A percentile compares a stretch with the other conserved stretches of the same genome.
Conservation (phyloP, 2,329 filamentous ascomycete genomes). For the Aspergillus brasiliensis region DNA sequence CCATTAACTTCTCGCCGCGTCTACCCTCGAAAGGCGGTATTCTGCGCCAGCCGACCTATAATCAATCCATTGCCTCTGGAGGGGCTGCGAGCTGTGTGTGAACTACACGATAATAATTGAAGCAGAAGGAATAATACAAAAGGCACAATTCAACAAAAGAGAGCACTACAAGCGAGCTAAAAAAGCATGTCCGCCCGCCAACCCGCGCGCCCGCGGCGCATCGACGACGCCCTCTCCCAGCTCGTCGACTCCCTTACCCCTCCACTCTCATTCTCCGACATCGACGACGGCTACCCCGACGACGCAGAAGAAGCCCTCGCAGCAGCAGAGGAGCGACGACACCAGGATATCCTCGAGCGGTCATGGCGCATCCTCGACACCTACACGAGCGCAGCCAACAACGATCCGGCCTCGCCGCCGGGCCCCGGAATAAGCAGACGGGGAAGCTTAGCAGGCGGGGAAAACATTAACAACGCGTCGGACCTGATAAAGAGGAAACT, state of each 20-base stretch:
- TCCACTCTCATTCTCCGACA: constrained; percentile 33
- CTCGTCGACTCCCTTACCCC: constrained; percentile 46
- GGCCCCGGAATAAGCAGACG: constrained; percentile 26
- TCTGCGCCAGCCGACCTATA: not conserved
- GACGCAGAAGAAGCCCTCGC: constrained; percentile 38
- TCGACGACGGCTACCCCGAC: constrained; percentile 34
- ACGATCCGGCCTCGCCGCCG: constrained; percentile 29
- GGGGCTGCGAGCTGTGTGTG: not conserved
- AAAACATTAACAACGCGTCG: constrained; percentile 80
- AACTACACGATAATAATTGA: not conserved
- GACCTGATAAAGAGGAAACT: constrained; percentile 90
- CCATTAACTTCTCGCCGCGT: constrained; percentile 2
- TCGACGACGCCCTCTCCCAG: constrained; percentile 48
- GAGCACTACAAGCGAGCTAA: not conserved
- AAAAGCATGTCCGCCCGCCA: constrained; percentile 35
- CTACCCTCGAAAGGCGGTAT: not conserved
- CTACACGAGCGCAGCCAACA: constrained; percentile 25
- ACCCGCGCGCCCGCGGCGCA: constrained; percentile 41
- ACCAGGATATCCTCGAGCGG: constrained; percentile 37
- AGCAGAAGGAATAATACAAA: too few species aligned
- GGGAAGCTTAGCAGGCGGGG: constrained; percentile 35
- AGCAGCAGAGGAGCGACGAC: constrained; percentile 40
- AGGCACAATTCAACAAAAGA: too few species aligned
- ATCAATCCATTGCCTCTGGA: not conserved
- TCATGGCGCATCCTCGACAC: constrained; percentile 43